Percentiles rank a stretch among this genome's conserved stretches.
Conservation (phyloP, 352 stramenopile genomes). For the Pythium apleroticum region DNA sequence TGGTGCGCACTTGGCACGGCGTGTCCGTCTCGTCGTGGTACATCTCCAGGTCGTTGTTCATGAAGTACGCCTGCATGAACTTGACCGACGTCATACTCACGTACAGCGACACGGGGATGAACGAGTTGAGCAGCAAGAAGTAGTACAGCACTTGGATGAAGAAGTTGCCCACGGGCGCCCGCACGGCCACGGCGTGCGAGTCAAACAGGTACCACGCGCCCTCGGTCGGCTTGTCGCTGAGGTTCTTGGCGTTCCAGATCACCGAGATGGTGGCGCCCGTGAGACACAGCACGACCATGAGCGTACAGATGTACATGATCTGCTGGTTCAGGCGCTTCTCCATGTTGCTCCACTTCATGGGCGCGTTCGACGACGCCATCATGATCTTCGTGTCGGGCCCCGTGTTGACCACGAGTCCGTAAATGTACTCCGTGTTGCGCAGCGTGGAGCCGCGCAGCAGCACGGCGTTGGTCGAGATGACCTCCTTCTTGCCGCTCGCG, state of each 20-base stretch:
- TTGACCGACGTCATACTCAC: constrained; percentile 93
- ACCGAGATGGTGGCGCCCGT: constrained; percentile 58
- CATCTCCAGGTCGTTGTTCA: constrained; percentile 92
- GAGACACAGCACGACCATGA: constrained; percentile 81
- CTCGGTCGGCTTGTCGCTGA: constrained; percentile 36
- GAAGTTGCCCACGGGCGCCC: constrained; percentile 66
- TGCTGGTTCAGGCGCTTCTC: constrained; percentile 76
- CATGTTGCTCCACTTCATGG: constrained; percentile 90
- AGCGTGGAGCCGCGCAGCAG: constrained; percentile 87
- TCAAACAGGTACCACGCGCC: constrained; percentile 80
- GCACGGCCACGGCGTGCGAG: constrained; percentile 41
- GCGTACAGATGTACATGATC: constrained; percentile 81
- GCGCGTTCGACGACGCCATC: constrained; percentile 76
- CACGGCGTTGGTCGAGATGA: constrained; percentile 77
- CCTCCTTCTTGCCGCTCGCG: constrained; percentile 56
- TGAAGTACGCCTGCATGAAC: constrained; percentile 91
- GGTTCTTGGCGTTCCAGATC: constrained; percentile 68
- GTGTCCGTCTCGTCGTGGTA: constrained; percentile 94
- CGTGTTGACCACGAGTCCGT: constrained; percentile 91
- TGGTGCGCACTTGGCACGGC: constrained; percentile 89
- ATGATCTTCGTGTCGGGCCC: constrained; percentile 90
- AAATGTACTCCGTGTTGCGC: constrained; percentile 91
- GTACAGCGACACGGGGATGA: constrained; percentile 95
- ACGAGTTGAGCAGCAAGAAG: constrained; percentile 92
- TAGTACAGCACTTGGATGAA: constrained; percentile 90